Conservation (phyloP, 768 basidiomycete species). For the Termitomyces titanicus region DNA sequence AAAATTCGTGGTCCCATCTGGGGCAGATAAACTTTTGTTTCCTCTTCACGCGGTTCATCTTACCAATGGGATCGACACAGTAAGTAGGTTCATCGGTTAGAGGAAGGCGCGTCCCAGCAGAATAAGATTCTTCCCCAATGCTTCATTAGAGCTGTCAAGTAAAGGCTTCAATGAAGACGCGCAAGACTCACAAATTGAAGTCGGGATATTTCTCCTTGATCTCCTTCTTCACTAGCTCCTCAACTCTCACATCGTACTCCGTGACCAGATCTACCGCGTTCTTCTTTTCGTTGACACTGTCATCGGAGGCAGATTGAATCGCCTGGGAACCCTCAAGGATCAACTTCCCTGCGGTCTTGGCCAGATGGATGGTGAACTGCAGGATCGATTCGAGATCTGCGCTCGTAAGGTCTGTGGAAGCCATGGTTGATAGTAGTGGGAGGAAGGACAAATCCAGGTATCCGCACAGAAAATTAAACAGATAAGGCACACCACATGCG, state of each 20-base stretch:
- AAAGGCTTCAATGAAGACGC: neutral
- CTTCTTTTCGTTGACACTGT: slow-evolving; percentile 80
- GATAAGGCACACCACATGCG: neutral
- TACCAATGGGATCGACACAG: slow-evolving; percentile 94
- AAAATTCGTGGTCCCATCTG: slow-evolving; percentile 89
- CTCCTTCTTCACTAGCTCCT: slow-evolving; percentile 74
- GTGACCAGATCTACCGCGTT: slow-evolving; percentile 95
- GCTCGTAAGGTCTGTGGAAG: slow-evolving; percentile 35
- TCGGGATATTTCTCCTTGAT: slow-evolving; percentile 63
- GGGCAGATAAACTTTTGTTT: neutral
- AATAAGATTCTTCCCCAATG: slow-evolving; percentile 93
- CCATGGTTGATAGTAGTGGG: slow-evolving; percentile 26
- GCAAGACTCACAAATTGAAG: slow-evolving; percentile 73
- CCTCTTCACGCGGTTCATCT: slow-evolving; percentile 8
- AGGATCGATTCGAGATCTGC: slow-evolving; percentile 58
- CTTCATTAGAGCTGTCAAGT: slow-evolving; percentile 32
- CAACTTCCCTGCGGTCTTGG: slow-evolving; percentile 68
- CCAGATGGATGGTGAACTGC: slow-evolving; percentile 65
- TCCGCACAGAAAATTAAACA: neutral
- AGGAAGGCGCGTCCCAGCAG: slow-evolving; percentile 62
- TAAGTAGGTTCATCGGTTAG: slow-evolving; percentile 90
- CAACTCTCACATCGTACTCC: slow-evolving; percentile 89
- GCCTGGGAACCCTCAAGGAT: slow-evolving; percentile 76
- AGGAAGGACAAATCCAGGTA: neutral
- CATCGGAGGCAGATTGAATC: slow-evolving; percentile 55